phyloP scores from a whole-genome alignment of 257 asterid genomes.

The Cordia subcordata region DNA sequence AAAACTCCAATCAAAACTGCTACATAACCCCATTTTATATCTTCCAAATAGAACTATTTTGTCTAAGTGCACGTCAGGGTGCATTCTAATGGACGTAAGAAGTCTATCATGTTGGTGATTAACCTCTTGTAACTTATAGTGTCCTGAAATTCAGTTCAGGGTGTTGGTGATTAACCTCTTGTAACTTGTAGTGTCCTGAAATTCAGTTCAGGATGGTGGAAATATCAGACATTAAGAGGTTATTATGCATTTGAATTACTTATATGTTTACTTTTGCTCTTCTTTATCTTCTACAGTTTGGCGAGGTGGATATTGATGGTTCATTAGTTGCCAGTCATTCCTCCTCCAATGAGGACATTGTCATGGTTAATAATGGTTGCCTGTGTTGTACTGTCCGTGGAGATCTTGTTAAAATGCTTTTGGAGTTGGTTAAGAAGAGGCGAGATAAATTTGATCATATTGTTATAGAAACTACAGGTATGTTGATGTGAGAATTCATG shows the following conservation, averaged over 20 bases:
- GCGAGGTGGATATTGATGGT: slow-evolving; percentile 97
- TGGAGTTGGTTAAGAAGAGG: slow-evolving; percentile 84
- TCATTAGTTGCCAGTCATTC: slow-evolving; percentile 93
- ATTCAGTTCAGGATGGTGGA: not conserved
- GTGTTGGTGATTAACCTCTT: no score
- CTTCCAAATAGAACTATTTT: no score
- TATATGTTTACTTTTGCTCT: slow-evolving; percentile 7
- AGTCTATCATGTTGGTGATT: no score
- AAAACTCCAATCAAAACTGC: no score
- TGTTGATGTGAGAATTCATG: slow-evolving; percentile 8
- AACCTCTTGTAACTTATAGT: no score
- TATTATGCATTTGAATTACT: not conserved
- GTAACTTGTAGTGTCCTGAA: no score
- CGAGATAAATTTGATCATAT: slow-evolving; percentile 85
- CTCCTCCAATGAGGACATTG: slow-evolving; percentile 78
- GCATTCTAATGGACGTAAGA: no score
- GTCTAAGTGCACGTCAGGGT: no score
- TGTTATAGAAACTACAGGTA: slow-evolving; percentile 95
- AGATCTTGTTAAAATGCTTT: slow-evolving; percentile 91
- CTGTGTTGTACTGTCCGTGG: slow-evolving; percentile 95
- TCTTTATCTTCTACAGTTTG: slow-evolving; percentile 62
- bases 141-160: no score
- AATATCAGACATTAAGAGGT: not conserved
- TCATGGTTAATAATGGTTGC: slow-evolving; percentile 97
- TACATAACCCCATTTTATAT: no score